A percentile compares a stretch with the other conserved stretches of the same genome.
Conservation (phyloP, 768 basidiomycete species). For the Leucocoprinus leucothites region DNA sequence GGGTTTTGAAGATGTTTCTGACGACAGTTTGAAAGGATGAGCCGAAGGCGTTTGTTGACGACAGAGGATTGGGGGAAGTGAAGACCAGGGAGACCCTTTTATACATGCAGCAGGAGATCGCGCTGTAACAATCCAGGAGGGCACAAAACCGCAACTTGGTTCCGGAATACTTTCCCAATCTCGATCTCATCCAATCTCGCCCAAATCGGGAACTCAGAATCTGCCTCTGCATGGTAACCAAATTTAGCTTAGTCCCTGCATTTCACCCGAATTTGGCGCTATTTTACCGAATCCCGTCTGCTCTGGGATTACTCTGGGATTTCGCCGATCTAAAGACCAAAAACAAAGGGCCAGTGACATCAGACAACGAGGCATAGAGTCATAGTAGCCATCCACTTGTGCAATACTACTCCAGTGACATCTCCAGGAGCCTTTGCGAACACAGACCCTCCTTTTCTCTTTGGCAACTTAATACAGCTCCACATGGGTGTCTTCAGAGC, state of each 20-base stretch:
- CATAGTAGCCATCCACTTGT: not conserved
- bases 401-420: not conserved
- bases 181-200: not conserved
- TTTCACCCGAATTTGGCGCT: not conserved
- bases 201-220: slow-evolving; percentile 8
- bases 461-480: too few species aligned
- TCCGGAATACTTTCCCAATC: slow-evolving; percentile 7
- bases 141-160: not conserved
- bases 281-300: slow-evolving; percentile 4
- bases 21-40: slow-evolving; percentile 7
- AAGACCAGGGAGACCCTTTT: slow-evolving; percentile 8
- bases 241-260: not conserved
- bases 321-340: not conserved
- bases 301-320: slow-evolving; percentile 7
- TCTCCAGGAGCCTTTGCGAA: not conserved
- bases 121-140: slow-evolving; percentile 5
- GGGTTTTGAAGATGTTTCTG: slow-evolving; percentile 1
- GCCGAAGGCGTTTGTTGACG: not conserved
- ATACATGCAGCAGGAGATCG: slow-evolving; percentile 12
- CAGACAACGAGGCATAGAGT: not conserved
- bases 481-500: too few species aligned
- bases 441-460: not conserved
- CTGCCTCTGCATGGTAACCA: not conserved
- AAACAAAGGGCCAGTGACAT: not conserved
- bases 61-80: not conserved